Evolutionary conservation across 2,329 filamentous ascomycete species (phyloP), one percentile per base, ranked within the genome.

Genomic region (Cercospora brassicicola): DNA sequence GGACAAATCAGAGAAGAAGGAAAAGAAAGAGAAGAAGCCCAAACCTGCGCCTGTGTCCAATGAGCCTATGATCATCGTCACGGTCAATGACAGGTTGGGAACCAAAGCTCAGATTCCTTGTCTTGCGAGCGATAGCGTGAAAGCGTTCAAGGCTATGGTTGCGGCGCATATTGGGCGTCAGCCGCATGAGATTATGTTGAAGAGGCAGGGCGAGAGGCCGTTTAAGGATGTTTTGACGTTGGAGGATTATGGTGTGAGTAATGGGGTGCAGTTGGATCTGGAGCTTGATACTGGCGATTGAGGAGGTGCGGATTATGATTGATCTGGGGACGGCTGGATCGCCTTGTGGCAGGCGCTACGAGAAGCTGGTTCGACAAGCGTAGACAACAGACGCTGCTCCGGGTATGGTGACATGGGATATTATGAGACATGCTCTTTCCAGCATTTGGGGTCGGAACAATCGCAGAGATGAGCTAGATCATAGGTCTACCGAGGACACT

Each of bases 51-150:
- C 82, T 8, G 76, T 79, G 69, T 79, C 78, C 45, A 81, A 84
- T 5, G 91, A 96, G 77, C 90, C 93, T 66, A 96, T 97, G 91
- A 97, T 98, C 73, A 88, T 96, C 62, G 94, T 98, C 18, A 89
- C 94, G 76, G 89, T 98, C 77, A 98, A 98, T 79, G 94, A 98
- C 80, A 88, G 94, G n/a, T 83, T 98, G 39, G 94, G 94, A 11
- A 97, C 94, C n/a, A 97, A 97, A 77, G 92, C 94, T 15, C 91
- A 92, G 62, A 95, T 98, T 71, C 94, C 94, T 0, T 97, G 94
- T 78, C 84, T 97, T 66, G 89, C 92, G 0, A 91, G 89, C 2
- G 94, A 98, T 81, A 90, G 89, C 7, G 90, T 97, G 72, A 90
- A 90, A 71, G 86, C 94, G 69, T 93, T 97, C 82, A 97, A 97